Evolutionary conservation across 2,329 filamentous ascomycete genomes (phyloP), one percentile per base, ranked within the genome.

Genomic region (Fusarium clavum): DNA sequence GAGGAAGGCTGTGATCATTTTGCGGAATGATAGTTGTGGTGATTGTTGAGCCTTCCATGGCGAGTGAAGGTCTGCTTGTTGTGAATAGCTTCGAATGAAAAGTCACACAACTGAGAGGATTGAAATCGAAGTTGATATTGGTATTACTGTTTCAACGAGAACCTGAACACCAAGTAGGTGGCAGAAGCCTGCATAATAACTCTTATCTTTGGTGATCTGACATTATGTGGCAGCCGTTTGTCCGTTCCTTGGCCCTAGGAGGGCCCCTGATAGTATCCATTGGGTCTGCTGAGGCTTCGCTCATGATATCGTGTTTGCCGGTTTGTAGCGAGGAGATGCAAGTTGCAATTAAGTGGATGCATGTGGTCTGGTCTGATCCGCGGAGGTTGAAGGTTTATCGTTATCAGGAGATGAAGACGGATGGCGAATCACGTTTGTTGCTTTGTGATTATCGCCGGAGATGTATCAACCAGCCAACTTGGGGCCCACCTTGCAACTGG

Each of bases 281-380:
- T 56, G 40, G 52, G 60, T 71, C 62, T 54, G 48, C 57, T 60
- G 64, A 64, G 56, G 57, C 38, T 65, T 40, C 25, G 53, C 45
- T 61, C 70, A 70, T 62, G 51, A 65, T 68, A 41, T 60, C 59
- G 66, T 64, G 63, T 62, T 72, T 45, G 41, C 41, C 58, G n/a
- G 57, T 67, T 45, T 49, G 27, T 38, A 67, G 74, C 73, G 74
- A 78, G 76, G 76, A 78, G 76, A 78, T 78, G 69, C 70, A 75
- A 70, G 48, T 72, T 71, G 57, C 71, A 54, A 56, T 14, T 49
- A 51, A 58, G 72, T 73, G 73, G 68, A 58, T 69, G 60, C 63
- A 51, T 45, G 40, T 47, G 45, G 48, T 63, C 57, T 48, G 45
- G 48, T 45, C 59, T 66, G 57, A 66, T 75, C 73, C 73, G 73